Evolutionary conservation across 768 basidiomycete genomes (phyloP).

Genomic region (Brasilioporus rufonigricans): DNA sequence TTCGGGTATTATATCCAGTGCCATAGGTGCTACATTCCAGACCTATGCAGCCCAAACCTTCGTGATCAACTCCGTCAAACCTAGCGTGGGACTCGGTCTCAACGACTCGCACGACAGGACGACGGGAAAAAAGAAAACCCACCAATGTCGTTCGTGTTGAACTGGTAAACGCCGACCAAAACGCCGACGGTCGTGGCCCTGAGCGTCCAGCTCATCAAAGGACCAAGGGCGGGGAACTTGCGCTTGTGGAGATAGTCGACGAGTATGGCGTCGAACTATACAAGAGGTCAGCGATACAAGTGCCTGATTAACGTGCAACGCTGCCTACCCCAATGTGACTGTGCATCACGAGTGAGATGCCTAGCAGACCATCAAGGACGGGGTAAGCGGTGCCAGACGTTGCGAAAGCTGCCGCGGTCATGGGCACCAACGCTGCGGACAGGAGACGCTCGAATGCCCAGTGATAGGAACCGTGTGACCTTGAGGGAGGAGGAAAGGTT

Average conservation of each 20-base stretch:
- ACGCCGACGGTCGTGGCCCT: constrained; percentile 76
- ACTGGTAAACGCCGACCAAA: constrained; percentile 91
- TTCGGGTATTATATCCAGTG: background rate
- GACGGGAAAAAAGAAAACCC: constrained; percentile 30
- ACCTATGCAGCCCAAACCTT: constrained; percentile 78
- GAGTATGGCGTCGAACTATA: constrained; percentile 69
- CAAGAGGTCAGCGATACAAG: background rate
- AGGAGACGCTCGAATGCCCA: constrained; percentile 93
- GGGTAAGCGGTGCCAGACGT: constrained; percentile 77
- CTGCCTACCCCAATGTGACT: constrained; percentile 85
- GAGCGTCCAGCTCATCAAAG: constrained; percentile 68
- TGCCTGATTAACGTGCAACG: background rate
- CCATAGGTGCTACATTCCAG: background rate
- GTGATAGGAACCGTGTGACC: constrained; percentile 85
- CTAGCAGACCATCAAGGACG: constrained; percentile 86
- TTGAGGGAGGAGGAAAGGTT: constrained; percentile 78
- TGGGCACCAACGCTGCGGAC: constrained; percentile 82
- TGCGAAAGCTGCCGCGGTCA: constrained; percentile 84
- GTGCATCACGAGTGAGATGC: constrained; percentile 86
- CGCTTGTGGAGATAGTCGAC: constrained; percentile 92
- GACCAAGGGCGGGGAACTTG: constrained; percentile 87
- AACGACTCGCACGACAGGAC: background rate
- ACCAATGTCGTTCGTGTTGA: constrained; percentile 99
- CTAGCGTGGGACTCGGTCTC: constrained; percentile 37
- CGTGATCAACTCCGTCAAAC: constrained; percentile 81